A percentile compares a stretch with the other conserved stretches of the same genome.
These are phyloP conservation scores for Mesembryanthemum crystallinum DNA, from an alignment of 148 eudicot species.

Conservation along the genomic window DNA sequence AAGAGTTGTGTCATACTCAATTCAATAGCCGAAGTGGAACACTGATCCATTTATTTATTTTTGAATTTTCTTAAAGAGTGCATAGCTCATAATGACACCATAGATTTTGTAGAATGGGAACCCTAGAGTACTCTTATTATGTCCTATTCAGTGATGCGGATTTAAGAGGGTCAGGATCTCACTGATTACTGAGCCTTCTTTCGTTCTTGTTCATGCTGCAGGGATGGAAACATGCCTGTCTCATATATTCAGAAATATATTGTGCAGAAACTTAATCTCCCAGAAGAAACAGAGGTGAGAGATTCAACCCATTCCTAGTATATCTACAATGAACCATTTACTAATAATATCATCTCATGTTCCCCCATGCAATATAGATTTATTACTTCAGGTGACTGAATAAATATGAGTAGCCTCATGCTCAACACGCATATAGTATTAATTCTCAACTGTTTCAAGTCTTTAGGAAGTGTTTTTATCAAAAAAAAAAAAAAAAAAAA, in stretches of 20 bases:
- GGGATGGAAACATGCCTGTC: constrained; percentile 66
- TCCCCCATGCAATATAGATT: not conserved
- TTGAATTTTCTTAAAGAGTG: not conserved
- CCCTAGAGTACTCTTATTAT: not conserved
- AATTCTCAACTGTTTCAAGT: not conserved
- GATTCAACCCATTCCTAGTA: not conserved
- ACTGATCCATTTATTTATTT: not conserved
- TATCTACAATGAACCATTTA: not conserved
- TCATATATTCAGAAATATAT: constrained; percentile 68
- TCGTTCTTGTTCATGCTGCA: constrained; percentile 20
- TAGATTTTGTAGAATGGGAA: not conserved
- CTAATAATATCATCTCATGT: not conserved
- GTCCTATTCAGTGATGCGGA: too few relatives aligned
- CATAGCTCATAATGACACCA: not conserved
- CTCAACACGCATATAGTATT: not conserved
- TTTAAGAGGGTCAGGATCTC: not conserved
- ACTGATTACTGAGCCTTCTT: not conserved
- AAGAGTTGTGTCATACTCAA: not conserved
- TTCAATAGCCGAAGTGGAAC: not conserved
- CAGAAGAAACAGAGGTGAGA: constrained; percentile 61
- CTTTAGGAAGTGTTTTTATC: not conserved
- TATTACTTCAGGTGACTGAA: not conserved
- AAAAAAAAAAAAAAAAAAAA: too few relatives aligned
- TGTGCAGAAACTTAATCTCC: constrained; percentile 59
- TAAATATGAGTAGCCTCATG: not conserved